phyloP scores from a whole-genome alignment of 192 early-diverging fungal genomes.

The Coemansia sp. region DNA sequence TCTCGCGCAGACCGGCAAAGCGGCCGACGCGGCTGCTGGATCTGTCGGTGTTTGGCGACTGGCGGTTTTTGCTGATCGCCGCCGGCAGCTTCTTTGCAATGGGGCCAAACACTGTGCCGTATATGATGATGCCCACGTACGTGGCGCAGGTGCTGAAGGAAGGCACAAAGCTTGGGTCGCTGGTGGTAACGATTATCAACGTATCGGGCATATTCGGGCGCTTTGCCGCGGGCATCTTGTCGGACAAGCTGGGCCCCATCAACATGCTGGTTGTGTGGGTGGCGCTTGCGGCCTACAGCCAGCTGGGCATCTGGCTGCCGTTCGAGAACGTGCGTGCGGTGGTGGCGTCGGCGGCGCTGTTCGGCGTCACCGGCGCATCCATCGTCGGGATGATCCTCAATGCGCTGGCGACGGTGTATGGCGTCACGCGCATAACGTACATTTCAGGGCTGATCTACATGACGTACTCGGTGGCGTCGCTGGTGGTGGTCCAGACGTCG shows the following conservation, averaged over 20 bases:
- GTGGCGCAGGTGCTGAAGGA: conserved; percentile 39
- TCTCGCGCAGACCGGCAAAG: conserved; percentile 14
- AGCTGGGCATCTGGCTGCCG: conserved; percentile 53
- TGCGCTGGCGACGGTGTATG: conserved; percentile 41
- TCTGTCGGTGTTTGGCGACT: conserved; percentile 39
- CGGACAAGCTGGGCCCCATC: conserved; percentile 39
- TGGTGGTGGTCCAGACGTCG: conserved; percentile 43
- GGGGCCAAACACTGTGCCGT: conserved; percentile 55
- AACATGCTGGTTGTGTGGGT: conserved; percentile 48
- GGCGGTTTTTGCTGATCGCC: conserved; percentile 43
- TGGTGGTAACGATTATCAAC: conserved; percentile 47
- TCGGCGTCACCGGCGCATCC: conserved; percentile 43
- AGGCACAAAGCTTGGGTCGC: conserved; percentile 25
- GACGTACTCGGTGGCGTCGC: conserved; percentile 42
- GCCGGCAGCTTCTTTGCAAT: conserved; percentile 51
- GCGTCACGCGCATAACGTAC: conserved; percentile 41
- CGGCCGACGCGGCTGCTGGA: conserved; percentile 29
- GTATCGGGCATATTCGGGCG: conserved; percentile 51
- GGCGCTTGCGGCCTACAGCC: conserved; percentile 37
- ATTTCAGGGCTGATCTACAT: conserved; percentile 54
- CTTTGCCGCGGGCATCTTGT: conserved; percentile 37
- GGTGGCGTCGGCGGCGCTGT: conserved; percentile 38
- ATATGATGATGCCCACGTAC: conserved; percentile 52
- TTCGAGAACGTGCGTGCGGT: conserved; percentile 23
- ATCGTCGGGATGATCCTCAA: conserved; percentile 50